A percentile compares a stretch with the other conserved stretches of the same genome.
phyloP scores from a whole-genome alignment of 2,329 filamentous ascomycete genomes.

The Cercospora sp. region DNA sequence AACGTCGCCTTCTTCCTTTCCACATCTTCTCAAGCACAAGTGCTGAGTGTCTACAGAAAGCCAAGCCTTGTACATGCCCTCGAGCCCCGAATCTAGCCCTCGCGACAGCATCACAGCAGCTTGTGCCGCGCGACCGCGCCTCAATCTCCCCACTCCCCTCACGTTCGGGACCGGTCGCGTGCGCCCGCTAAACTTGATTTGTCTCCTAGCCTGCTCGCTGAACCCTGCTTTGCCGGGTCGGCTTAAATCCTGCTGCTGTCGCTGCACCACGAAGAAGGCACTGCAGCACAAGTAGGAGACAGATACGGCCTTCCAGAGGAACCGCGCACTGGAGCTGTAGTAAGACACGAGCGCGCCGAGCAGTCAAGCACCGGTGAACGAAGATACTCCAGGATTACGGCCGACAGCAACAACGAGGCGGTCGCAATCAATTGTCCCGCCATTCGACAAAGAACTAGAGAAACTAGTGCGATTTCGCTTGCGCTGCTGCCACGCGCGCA shows the following conservation, averaged over 20 bases:
- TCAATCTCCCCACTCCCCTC: neutral
- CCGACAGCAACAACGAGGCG: neutral
- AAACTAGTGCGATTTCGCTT: neutral
- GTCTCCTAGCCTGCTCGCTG: neutral
- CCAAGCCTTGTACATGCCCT: neutral
- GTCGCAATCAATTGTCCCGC: neutral
- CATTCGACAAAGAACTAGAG: neutral
- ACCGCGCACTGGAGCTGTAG: neutral
- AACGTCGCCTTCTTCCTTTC: neutral
- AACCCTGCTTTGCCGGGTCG: neutral
- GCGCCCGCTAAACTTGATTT: neutral
- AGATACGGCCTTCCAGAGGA: neutral
- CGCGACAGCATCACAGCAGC: neutral
- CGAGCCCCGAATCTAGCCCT: neutral
- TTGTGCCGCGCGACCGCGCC: neutral
- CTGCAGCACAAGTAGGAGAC: neutral
- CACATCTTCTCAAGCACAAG: neutral
- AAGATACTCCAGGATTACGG: neutral
- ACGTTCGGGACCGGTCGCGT: neutral
- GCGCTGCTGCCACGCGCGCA: slow-evolving; percentile 5
- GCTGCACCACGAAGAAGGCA: neutral
- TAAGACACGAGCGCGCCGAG: neutral
- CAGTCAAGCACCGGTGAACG: neutral
- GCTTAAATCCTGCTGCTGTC: neutral
- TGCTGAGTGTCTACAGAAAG: neutral